Base-by-base conservation (phyloP, 2,329 filamentous ascomycete genomes). In the Fusarium nisikadoi region DNA sequence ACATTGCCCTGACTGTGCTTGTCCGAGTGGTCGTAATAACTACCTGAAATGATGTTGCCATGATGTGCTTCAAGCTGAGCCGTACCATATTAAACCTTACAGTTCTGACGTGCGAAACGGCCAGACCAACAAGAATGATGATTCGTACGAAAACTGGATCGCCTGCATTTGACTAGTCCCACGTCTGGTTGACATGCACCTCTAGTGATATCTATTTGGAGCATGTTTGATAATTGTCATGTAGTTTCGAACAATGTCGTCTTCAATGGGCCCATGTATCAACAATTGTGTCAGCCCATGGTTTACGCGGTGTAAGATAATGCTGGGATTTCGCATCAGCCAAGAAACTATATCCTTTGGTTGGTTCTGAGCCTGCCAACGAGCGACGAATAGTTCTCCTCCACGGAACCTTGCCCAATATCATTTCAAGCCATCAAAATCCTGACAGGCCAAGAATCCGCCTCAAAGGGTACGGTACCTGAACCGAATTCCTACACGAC, bases 251-350 rank as follows among this genome's bases (percentile, higher is more conserved):
- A 46, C 43, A 55, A 54, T 29, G 29, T 36, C 38, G 29, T 53
- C 57, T 61, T 62, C 35, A 43, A 65, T 70, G 62, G 56, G 55
- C 31, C 54, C 46, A 62, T 71, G 43, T 41, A 61, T 47, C 31
- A 29, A 65, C 50, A 68, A 68, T 68, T 62, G 56, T 75, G 74
- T 75, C 72, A 76, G 72, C 75, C 65, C 61, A 47, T 56, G 70
- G 57, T 70, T 69, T 62, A 36, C 54, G 25, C 71, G 66, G 70
- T 71, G 75, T 72, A 72, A 77, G 65, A 72, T 66, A 68, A 75
- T 70, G 68, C 70, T 61, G 49, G 68, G 65, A 31, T 52, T 73
- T 70, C 63, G 57, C 71, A 72, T 60, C 67, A 62, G 73, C 69
- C 73, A 73, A 73, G 61, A 60, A 65, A 55, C 23, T 46, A 54